Percentiles rank a stretch among this genome's conserved stretches.
Evolutionary conservation across 176 grass and related monocot genomes (phyloP).

Genomic region (Oryza longistaminata): DNA sequence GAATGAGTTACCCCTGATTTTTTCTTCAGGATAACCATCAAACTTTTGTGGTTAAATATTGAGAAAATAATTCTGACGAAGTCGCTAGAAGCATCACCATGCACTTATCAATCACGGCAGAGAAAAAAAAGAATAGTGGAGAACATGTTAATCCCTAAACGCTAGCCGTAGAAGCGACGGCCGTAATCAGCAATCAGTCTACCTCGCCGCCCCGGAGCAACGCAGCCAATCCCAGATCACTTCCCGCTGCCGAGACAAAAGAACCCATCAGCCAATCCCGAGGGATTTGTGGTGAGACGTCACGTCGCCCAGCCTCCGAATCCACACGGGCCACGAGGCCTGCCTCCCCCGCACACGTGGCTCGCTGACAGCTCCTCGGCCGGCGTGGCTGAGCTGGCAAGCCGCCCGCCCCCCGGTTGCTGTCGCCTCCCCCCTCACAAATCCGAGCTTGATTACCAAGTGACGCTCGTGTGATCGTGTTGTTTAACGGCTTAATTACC

Average conservation of each 20-base stretch:
- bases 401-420: not conserved
- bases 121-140: not conserved
- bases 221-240: not conserved
- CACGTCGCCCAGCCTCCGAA: slow-evolving; percentile 44
- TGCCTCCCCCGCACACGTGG: slow-evolving; percentile 39
- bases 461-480: not conserved
- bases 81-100: not conserved
- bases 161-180: not conserved
- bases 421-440: not conserved
- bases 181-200: not conserved
- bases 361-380: slow-evolving; percentile 1
- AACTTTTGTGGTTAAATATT: not conserved
- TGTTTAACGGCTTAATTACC: not conserved
- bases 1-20: not conserved
- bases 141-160: not conserved
- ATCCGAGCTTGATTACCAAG: not conserved
- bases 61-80: not conserved
- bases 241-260: not conserved
- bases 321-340: slow-evolving; percentile 27
- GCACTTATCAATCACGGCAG: not conserved
- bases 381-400: slow-evolving; percentile 42
- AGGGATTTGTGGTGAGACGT: slow-evolving; percentile 21
- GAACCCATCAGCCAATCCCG: slow-evolving; percentile 14
- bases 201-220: not conserved
- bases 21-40: not conserved